phyloP scores from a whole-genome alignment of 2,329 filamentous ascomycete genomes.

The Penicillium sp. region DNA sequence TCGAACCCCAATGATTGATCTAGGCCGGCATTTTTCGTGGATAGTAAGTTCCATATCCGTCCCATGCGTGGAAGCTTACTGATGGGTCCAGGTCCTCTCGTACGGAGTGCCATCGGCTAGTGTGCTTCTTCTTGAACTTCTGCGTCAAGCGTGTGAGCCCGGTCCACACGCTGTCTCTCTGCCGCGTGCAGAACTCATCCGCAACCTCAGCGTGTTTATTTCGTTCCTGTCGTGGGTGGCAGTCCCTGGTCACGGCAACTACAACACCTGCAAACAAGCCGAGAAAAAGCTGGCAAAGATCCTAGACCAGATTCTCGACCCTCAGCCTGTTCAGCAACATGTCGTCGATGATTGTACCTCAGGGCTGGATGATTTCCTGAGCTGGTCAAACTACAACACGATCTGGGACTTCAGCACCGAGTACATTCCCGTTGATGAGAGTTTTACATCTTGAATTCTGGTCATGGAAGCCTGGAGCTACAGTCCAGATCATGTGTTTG shows the following conservation, averaged over 20 bases:
- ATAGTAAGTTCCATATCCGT: slow-evolving; percentile 25
- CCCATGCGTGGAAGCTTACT: neutral
- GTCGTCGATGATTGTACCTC: slow-evolving; percentile 32
- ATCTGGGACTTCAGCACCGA: slow-evolving; percentile 35
- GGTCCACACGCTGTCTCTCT: slow-evolving; percentile 26
- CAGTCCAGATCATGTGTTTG: neutral
- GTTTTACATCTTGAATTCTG: slow-evolving; percentile 17
- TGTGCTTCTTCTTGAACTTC: slow-evolving; percentile 35
- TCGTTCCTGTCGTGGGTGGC: slow-evolving; percentile 36
- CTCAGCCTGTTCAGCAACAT: slow-evolving; percentile 31
- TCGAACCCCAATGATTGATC: slow-evolving; percentile 31
- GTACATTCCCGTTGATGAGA: slow-evolving; percentile 24
- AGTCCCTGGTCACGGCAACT: slow-evolving; percentile 36
- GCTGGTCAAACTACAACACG: slow-evolving; percentile 36
- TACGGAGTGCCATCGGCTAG: slow-evolving; percentile 37
- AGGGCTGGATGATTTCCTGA: slow-evolving; percentile 33
- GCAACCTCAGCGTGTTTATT: slow-evolving; percentile 37
- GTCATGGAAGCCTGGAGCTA: neutral
- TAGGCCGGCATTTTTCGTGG: slow-evolving; percentile 38
- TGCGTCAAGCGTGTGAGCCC: slow-evolving; percentile 33
- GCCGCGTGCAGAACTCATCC: slow-evolving; percentile 35
- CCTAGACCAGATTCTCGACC: slow-evolving; percentile 38
- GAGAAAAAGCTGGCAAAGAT: slow-evolving; percentile 40
- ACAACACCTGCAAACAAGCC: slow-evolving; percentile 36
- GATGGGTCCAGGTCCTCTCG: slow-evolving; percentile 27